Evolutionary conservation across 805 yeast genomes (phyloP).

Genomic region (Wickerhamiella bombiphila): DNA sequence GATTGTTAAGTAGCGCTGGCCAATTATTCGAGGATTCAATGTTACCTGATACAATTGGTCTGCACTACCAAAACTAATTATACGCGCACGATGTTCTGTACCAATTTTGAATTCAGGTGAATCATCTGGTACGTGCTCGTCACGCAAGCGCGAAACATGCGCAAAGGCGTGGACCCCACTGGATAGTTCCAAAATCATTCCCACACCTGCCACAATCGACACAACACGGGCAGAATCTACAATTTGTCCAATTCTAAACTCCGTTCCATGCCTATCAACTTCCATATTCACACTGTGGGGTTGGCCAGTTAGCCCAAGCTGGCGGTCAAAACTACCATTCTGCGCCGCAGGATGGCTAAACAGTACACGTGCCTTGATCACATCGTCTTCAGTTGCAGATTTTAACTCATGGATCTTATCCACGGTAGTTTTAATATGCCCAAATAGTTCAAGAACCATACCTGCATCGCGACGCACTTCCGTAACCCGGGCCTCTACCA

Average conservation of each 20-base stretch:
- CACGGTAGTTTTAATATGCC: slow-evolving; percentile 58
- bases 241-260: slow-evolving; percentile 65
- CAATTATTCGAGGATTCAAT: slow-evolving; percentile 48
- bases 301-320: slow-evolving; percentile 47
- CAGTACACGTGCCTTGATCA: slow-evolving; percentile 12
- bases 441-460: slow-evolving; percentile 54
- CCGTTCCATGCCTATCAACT: slow-evolving; percentile 19
- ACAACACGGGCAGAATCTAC: slow-evolving; percentile 43
- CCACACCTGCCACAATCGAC: slow-evolving; percentile 31
- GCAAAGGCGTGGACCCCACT: slow-evolving; percentile 49
- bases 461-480: slow-evolving; percentile 44
- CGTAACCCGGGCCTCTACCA: slow-evolving; percentile 58
- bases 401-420: slow-evolving; percentile 43
- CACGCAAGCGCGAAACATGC: slow-evolving; percentile 52
- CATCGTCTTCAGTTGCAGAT: slow-evolving; percentile 1
- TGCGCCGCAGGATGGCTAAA: slow-evolving; percentile 16
- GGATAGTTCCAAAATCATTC: slow-evolving; percentile 33
- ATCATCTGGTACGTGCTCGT: slow-evolving; percentile 26
- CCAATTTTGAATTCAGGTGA: slow-evolving; percentile 37
- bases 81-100: slow-evolving; percentile 60
- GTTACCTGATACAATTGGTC: slow-evolving; percentile 60
- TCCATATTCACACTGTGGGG: slow-evolving; percentile 35
- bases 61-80: slow-evolving; percentile 49
- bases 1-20: slow-evolving; percentile 49
- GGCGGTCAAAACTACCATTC: slow-evolving; percentile 33